phyloP scores from a whole-genome alignment of 208 protist genomes.

The Acanthamoeba royreba region DNA sequence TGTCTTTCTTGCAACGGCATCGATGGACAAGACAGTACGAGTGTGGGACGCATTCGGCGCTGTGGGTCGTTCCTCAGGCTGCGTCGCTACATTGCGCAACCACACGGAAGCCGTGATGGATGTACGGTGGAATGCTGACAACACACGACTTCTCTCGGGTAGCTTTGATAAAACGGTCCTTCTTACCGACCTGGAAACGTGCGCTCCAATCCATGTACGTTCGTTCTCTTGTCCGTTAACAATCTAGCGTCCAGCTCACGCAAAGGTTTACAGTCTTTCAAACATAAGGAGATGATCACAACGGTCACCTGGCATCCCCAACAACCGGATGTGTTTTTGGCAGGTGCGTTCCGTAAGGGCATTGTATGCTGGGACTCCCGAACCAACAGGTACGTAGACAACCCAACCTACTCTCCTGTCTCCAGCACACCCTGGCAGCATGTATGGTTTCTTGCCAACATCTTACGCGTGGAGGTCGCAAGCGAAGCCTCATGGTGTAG shows the following conservation, averaged over 20 bases:
- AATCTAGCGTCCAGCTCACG: not conserved
- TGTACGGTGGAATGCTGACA: not conserved
- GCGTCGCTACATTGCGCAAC: not conserved
- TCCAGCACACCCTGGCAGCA: not conserved
- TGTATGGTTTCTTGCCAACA: not conserved
- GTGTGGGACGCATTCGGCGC: constrained; percentile 7
- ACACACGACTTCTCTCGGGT: not conserved
- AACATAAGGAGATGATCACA: constrained; percentile 38
- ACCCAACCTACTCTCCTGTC: not conserved
- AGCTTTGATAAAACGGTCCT: not conserved
- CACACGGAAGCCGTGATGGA: not conserved
- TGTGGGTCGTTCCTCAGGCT: not conserved
- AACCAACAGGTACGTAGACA: not conserved
- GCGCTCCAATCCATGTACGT: not conserved
- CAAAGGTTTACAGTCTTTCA: not conserved
- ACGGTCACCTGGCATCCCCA: not conserved
- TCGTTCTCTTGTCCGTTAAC: not conserved
- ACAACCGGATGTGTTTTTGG: not conserved
- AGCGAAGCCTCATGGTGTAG: not conserved
- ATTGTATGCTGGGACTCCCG: constrained; percentile 7
- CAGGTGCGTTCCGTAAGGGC: not conserved
- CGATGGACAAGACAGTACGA: not conserved
- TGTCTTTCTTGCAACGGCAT: not conserved
- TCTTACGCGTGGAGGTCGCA: too few relatives aligned
- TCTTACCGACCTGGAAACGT: not conserved